These are phyloP conservation scores for Marchantia paleacea DNA, from an alignment of 225 moss, liverwort and hornwort species.

Conservation along the genomic window DNA sequence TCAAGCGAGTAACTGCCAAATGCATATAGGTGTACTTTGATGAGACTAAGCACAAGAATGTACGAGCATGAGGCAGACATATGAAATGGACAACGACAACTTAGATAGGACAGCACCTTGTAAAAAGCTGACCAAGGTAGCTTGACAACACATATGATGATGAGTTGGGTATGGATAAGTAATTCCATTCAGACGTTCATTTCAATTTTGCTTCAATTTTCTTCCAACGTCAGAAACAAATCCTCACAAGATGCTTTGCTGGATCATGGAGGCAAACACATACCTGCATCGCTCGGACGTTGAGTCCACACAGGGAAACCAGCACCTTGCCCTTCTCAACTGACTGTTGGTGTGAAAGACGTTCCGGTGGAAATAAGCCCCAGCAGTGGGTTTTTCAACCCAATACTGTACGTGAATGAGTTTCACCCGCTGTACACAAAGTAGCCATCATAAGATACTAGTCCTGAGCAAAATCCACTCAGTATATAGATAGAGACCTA, in stretches of 20 bases:
- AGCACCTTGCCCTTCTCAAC: conserved; percentile 87
- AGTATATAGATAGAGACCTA: too few relatives aligned
- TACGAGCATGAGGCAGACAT: not conserved
- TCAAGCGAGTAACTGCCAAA: conserved; percentile 85
- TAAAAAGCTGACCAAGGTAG: not conserved
- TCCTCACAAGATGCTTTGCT: not conserved
- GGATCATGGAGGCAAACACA: not conserved
- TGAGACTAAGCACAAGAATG: not conserved
- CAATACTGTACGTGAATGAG: conserved; percentile 83
- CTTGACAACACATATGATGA: not conserved
- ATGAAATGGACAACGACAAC: not conserved
- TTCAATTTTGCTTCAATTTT: not conserved
- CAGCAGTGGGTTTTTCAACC: conserved; percentile 80
- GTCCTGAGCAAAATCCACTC: too few relatives aligned
- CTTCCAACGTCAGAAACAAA: not conserved
- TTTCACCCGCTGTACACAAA: conserved; percentile 48
- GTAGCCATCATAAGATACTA: not conserved
- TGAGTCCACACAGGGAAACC: conserved; percentile 99
- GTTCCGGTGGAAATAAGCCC: conserved; percentile 74
- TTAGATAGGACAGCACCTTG: too few relatives aligned
- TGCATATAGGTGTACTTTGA: not conserved
- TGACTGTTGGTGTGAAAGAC: conserved; percentile 81
- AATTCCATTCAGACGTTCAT: not conserved
- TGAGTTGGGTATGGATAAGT: too few relatives aligned
- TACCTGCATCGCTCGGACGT: conserved; percentile 88